phyloP scores from a whole-genome alignment of 768 basidiomycete genomes.

The Tulasnella sp. region DNA sequence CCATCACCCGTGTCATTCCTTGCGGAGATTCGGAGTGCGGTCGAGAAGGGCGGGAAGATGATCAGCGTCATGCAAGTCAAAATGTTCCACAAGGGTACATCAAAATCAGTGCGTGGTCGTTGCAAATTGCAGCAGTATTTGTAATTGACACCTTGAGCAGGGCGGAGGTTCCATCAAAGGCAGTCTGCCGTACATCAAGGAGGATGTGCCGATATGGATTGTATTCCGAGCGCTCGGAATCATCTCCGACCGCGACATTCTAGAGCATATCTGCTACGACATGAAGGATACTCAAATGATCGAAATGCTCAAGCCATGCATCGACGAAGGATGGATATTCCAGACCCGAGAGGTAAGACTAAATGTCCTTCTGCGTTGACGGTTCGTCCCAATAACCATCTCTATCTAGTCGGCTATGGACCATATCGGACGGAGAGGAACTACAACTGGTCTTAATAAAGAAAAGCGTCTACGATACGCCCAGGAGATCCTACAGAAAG shows the following conservation, averaged over 20 bases:
- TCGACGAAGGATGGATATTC: constrained; percentile 97
- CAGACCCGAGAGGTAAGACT: constrained; percentile 80
- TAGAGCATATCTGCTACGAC: constrained; percentile 98
- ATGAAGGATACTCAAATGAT: constrained; percentile 93
- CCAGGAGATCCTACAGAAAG: constrained; percentile 95
- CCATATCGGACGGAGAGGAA: constrained; percentile 97
- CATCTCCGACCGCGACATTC: constrained; percentile 93
- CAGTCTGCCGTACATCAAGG: constrained; percentile 95
- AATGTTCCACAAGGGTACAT: constrained; percentile 85
- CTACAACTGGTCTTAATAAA: constrained; percentile 81
- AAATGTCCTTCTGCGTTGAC: background rate
- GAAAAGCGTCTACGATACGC: constrained; percentile 94
- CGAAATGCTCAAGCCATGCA: constrained; percentile 96
- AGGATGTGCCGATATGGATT: constrained; percentile 97
- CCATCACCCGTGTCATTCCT: constrained; percentile 93
- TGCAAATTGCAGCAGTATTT: background rate
- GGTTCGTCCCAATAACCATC: constrained; percentile 23
- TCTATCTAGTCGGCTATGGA: constrained; percentile 62
- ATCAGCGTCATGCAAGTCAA: constrained; percentile 97
- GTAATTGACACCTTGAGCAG: constrained; percentile 34
- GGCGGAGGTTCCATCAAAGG: constrained; percentile 91
- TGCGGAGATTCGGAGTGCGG: constrained; percentile 93
- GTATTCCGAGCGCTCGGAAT: constrained; percentile 97
- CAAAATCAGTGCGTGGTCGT: constrained; percentile 62
- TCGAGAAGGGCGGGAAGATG: constrained; percentile 97